These are phyloP conservation scores for Schwanniomyces pseudopolymorphus DNA, from an alignment of 805 yeast species.

Conservation along the genomic window DNA sequence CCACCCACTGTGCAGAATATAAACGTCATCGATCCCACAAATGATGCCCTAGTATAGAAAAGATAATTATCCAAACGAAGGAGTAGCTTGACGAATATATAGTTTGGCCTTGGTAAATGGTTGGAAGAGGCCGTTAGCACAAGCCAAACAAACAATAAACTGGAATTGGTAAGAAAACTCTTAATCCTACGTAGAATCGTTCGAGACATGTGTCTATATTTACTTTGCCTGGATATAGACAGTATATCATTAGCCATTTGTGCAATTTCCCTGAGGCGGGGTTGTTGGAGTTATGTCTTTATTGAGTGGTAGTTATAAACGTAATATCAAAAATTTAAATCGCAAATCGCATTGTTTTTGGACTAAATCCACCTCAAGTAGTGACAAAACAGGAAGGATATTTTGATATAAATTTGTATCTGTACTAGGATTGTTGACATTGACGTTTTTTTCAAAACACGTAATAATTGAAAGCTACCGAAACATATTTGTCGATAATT, in stretches of 20 bases:
- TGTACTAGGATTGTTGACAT: too few relatives aligned
- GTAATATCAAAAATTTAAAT: background rate
- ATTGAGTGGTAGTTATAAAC: background rate
- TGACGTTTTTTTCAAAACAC: too few relatives aligned
- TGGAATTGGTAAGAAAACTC: background rate
- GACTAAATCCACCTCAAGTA: background rate
- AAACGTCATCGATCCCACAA: slow-evolving; percentile 8
- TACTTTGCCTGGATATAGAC: background rate
- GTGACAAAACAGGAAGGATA: too few relatives aligned
- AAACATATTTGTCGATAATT: too few relatives aligned
- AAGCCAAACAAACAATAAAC: slow-evolving; percentile 6
- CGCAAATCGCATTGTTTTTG: background rate
- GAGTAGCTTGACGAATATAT: slow-evolving; percentile 47
- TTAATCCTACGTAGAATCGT: background rate
- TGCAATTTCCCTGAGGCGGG: background rate
- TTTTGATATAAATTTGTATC: too few relatives aligned
- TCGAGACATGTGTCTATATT: background rate
- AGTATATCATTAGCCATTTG: background rate
- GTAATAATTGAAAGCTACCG: too few relatives aligned
- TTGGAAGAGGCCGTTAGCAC: slow-evolving; percentile 5
- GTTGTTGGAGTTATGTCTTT: background rate
- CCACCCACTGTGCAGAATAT: slow-evolving; percentile 16
- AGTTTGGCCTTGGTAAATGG: slow-evolving; percentile 50
- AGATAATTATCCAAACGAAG: slow-evolving; percentile 42
- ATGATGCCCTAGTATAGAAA: slow-evolving; percentile 21